phyloP scores from a whole-genome alignment of 78 protist species.

The Emiliania huxleyi region DNA sequence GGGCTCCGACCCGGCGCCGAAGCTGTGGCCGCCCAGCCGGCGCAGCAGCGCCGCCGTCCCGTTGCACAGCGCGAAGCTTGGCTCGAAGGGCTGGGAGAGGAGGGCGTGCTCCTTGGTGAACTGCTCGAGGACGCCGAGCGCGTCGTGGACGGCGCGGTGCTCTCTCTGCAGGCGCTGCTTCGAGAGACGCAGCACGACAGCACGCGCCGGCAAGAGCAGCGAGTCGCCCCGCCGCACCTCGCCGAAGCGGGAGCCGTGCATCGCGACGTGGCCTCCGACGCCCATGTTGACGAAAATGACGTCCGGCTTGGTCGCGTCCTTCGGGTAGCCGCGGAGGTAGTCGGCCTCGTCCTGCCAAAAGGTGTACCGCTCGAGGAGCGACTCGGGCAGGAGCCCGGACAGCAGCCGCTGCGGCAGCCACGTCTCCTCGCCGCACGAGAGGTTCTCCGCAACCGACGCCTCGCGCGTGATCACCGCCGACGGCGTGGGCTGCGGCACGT shows the following conservation, averaged over 20 bases:
- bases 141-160: background rate
- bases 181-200: background rate
- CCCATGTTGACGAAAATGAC: background rate
- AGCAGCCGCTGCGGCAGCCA: conserved; percentile 30
- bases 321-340: conserved; percentile 32
- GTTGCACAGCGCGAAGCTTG: background rate
- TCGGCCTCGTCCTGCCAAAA: conserved; percentile 37
- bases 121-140: background rate
- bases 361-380: conserved; percentile 17
- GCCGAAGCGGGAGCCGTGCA: background rate
- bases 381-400: conserved; percentile 2
- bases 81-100: background rate
- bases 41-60: background rate
- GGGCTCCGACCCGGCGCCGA: background rate
- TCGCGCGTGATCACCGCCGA: conserved; percentile 45
- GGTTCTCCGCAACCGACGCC: background rate
- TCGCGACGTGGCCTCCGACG: background rate
- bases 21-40: background rate
- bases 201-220: background rate
- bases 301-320: background rate
- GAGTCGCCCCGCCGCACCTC: background rate
- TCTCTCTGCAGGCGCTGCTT: background rate
- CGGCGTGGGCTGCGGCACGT: background rate
- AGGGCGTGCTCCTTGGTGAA: background rate
- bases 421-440: conserved; percentile 9